Conservation (phyloP, 345 rosid species). For the Litchi chinensis region DNA sequence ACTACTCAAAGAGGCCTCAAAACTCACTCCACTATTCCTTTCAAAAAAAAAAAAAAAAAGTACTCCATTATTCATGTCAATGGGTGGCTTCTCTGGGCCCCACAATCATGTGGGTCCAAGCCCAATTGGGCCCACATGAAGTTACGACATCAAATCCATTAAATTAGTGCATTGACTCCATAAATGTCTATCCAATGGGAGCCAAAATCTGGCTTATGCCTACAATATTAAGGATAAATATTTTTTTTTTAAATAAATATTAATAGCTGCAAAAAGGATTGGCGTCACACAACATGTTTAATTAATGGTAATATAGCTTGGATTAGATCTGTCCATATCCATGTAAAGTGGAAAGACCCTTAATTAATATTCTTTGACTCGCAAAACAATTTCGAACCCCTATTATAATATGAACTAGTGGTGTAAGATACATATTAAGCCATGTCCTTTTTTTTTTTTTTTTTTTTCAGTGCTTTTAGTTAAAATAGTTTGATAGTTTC, state of each 20-base stretch:
- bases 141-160: constrained; percentile 15
- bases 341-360: not conserved
- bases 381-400: not conserved
- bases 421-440: not conserved
- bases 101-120: not conserved
- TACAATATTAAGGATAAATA: not conserved
- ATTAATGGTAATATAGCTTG: not conserved
- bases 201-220: not conserved
- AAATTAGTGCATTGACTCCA: not conserved
- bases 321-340: not conserved
- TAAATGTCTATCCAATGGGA: constrained; percentile 14
- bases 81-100: not conserved
- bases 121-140: constrained; percentile 16
- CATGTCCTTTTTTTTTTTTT: too few species aligned
- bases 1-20: not conserved
- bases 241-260: constrained; percentile 2
- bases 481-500: not conserved
- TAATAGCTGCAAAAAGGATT: constrained; percentile 18
- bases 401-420: not conserved
- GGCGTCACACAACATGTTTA: not conserved
- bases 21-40: not conserved
- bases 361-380: not conserved
- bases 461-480: too few species aligned
- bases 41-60: too few species aligned
- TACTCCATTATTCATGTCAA: too few species aligned